Percentiles rank a stretch among this genome's conserved stretches.
Conservation (phyloP, 1,139 yeast genomes). For the Saccharomyces hybrid region DNA sequence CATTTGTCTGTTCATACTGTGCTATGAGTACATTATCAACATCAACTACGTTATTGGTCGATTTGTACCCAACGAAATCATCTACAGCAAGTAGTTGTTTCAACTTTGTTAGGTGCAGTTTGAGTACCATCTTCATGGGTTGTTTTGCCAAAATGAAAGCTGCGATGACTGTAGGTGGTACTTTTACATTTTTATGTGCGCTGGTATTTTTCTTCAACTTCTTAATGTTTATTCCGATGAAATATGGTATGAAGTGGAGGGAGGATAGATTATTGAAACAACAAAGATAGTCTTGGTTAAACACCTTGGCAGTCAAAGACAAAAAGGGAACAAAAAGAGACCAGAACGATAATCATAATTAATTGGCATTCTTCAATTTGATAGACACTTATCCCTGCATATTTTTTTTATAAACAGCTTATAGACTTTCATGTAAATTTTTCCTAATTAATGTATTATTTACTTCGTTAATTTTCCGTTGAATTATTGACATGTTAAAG, state of each 20-base stretch:
- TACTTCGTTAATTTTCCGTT: background rate
- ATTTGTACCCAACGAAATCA: conserved; percentile 49
- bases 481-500: background rate
- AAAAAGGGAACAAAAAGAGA: background rate
- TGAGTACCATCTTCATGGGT: conserved; percentile 57
- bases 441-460: background rate
- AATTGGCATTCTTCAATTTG: background rate
- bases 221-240: conserved; percentile 27
- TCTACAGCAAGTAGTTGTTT: conserved; percentile 57
- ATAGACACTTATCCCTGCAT: background rate
- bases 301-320: background rate
- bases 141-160: conserved; percentile 50
- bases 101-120: conserved; percentile 52
- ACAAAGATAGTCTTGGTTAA: conserved; percentile 10
- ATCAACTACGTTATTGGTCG: conserved; percentile 51
- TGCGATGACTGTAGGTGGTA: conserved; percentile 52
- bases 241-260: conserved; percentile 30
- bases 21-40: conserved; percentile 46
- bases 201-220: conserved; percentile 23
- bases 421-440: background rate
- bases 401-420: background rate
- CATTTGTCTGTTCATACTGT: conserved; percentile 48
- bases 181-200: conserved; percentile 48
- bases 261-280: conserved; percentile 18
- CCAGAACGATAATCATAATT: background rate